Conservation (phyloP, 2,329 filamentous ascomycete species). For the Lecanicillium sp. region DNA sequence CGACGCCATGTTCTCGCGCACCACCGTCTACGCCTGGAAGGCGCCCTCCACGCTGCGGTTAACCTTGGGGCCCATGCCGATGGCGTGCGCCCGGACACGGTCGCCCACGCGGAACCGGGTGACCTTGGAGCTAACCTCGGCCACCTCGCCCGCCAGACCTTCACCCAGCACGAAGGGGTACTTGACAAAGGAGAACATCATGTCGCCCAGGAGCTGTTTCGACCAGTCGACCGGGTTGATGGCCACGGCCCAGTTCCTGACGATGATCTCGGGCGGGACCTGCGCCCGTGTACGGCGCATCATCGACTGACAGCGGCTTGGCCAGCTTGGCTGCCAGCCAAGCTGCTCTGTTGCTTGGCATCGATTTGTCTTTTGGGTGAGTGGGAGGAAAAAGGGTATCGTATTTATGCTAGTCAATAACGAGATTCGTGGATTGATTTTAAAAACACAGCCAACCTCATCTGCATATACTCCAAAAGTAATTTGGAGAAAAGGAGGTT, state of each 20-base stretch:
- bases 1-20: slow-evolving; percentile 13
- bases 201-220: slow-evolving; percentile 19
- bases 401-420: neutral
- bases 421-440: neutral
- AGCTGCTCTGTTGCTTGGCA: slow-evolving; percentile 14
- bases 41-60: slow-evolving; percentile 22
- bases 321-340: slow-evolving; percentile 15
- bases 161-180: slow-evolving; percentile 28
- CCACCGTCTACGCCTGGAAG: slow-evolving; percentile 21
- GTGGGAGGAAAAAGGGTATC: neutral
- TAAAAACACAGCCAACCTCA: neutral
- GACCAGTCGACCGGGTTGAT: slow-evolving; percentile 26
- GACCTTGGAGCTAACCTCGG: slow-evolving; percentile 23
- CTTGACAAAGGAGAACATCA: slow-evolving; percentile 17
- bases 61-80: slow-evolving; percentile 28
- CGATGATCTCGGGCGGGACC: slow-evolving; percentile 22
- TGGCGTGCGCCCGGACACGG: slow-evolving; percentile 20
- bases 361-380: neutral
- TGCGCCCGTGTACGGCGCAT: slow-evolving; percentile 14
- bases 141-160: slow-evolving; percentile 28
- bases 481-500: too few relatives aligned
- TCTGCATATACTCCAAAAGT: too few relatives aligned
- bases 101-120: slow-evolving; percentile 19
- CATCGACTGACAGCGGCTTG: slow-evolving; percentile 9
- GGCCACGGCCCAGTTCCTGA: slow-evolving; percentile 26